Conservation (phyloP, 73 alveolate genomes). For the Tetrahymena thermophila region DNA sequence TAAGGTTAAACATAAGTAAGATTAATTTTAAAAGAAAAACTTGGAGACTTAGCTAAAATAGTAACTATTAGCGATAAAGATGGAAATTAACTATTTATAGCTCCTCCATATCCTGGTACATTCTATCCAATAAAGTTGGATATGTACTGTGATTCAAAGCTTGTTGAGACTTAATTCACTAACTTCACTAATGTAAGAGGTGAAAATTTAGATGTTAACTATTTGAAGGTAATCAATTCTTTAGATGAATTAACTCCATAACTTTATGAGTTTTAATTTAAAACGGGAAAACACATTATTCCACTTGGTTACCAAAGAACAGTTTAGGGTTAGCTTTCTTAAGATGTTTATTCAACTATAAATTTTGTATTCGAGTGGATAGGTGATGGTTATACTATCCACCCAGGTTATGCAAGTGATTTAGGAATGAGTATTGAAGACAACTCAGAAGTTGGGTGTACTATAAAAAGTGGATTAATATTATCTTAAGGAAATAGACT, state of each 20-base stretch:
- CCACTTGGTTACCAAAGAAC: not conserved
- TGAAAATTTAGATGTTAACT: not conserved
- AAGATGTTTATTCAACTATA: not conserved
- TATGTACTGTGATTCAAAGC: not conserved
- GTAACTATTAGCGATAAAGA: not conserved
- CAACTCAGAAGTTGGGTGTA: not conserved
- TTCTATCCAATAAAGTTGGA: not conserved
- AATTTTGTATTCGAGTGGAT: not conserved
- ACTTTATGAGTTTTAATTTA: not conserved
- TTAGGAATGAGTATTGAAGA: not conserved
- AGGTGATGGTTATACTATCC: not conserved
- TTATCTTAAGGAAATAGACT: not conserved
- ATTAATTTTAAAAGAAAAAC: not conserved
- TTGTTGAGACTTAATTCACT: not conserved
- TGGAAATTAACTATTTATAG: not conserved
- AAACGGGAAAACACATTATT: not conserved
- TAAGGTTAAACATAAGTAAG: not conserved
- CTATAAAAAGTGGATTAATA: not conserved
- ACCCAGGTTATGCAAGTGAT: not conserved
- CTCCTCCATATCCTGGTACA: not conserved
- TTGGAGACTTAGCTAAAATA: not conserved
- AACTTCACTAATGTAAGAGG: not conserved
- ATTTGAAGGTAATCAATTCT: not conserved
- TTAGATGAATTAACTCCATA: not conserved
- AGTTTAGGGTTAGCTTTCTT: not conserved